These are phyloP conservation scores for Sporothrix euskadiensis DNA, from an alignment of 2,329 filamentous ascomycete species.

Conservation along the genomic window DNA sequence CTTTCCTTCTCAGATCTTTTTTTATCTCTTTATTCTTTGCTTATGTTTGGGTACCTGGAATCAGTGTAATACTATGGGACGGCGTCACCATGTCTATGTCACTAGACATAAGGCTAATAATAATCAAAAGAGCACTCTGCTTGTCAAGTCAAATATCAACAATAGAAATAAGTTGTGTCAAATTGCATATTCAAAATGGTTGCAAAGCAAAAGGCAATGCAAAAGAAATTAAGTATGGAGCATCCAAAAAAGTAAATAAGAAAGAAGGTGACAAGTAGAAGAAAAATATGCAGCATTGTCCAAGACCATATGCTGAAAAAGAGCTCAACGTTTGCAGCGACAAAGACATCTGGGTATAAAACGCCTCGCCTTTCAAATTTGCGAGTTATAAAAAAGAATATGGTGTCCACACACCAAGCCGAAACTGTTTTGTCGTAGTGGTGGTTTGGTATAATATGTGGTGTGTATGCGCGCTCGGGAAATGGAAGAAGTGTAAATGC, in stretches of 20 bases:
- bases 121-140: not conserved
- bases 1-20: not conserved
- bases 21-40: not conserved
- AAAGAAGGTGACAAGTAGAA: not conserved
- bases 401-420: not conserved
- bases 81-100: not conserved
- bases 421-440: not conserved
- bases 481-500: not conserved
- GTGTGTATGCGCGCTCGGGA: not conserved
- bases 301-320: not conserved
- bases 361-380: slow-evolving; percentile 14
- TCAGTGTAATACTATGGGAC: not conserved
- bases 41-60: not conserved
- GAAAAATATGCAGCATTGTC: not conserved
- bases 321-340: not conserved
- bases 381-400: not conserved
- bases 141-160: not conserved
- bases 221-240: not conserved
- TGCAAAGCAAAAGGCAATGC: not conserved
- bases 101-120: not conserved
- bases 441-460: not conserved
- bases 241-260: not conserved
- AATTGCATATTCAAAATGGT: too few relatives aligned
- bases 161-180: not conserved
- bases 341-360: slow-evolving; percentile 25